Conservation (phyloP, 2,329 filamentous ascomycete species). For the Sporothrix luriei region DNA sequence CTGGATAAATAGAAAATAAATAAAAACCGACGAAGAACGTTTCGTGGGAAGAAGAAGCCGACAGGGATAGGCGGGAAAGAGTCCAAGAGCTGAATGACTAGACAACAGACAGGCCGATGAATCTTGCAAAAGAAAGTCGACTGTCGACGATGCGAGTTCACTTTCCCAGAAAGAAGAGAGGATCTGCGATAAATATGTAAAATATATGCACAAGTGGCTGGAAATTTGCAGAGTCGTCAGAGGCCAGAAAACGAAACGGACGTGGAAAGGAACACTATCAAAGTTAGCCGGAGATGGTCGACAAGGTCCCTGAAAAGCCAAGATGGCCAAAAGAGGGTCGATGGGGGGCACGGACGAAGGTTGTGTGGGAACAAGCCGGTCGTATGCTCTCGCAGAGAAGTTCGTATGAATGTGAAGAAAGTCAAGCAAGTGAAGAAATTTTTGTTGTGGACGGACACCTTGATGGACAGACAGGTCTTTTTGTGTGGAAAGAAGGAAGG, state of each 20-base stretch:
- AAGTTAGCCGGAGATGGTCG: conserved; percentile 1
- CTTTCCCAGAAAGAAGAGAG: conserved; percentile 9
- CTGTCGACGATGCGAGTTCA: conserved; percentile 2
- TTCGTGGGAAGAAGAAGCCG: background rate
- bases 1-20: background rate
- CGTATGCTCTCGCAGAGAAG: background rate
- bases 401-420: background rate
- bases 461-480: conserved; percentile 13
- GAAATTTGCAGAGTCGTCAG: background rate
- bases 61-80: background rate
- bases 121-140: background rate
- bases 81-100: background rate
- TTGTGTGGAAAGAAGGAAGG: conserved; percentile 13
- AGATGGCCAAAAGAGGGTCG: background rate
- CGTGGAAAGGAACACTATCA: background rate
- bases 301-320: background rate
- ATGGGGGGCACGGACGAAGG: conserved; percentile 13
- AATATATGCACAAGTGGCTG: conserved; percentile 22
- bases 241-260: background rate
- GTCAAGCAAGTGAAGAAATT: background rate
- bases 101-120: conserved; percentile 1
- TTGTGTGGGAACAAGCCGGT: conserved; percentile 1
- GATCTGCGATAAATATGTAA: conserved; percentile 20
- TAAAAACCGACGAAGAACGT: background rate
- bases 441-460: conserved; percentile 23